A percentile compares a stretch with the other conserved stretches of the same genome.
These are phyloP conservation scores for Apiotrichum porosum DNA, from an alignment of 1,284 basidiomycete species.

Conservation along the genomic window DNA sequence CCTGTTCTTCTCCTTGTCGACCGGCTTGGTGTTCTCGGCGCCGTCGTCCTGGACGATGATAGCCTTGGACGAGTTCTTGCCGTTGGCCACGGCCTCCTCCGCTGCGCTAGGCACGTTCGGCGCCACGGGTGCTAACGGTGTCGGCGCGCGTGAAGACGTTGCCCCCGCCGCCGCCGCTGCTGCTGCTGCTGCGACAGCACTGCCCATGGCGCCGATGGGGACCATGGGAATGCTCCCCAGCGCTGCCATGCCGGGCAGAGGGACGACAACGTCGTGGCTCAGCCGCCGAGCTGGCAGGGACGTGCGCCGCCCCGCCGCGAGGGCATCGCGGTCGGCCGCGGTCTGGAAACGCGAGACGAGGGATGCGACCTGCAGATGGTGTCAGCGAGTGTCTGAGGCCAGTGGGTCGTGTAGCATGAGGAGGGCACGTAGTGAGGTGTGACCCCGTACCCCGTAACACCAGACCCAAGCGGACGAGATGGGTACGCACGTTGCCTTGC, in stretches of 20 bases:
- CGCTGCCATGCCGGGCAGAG: no score
- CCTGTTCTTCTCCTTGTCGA: no score
- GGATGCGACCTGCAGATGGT: conserved; percentile 15
- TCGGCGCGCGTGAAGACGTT: neutral
- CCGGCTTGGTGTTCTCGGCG: no score
- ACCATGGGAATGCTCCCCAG: no score
- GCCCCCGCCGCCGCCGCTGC: neutral
- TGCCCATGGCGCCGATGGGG: neutral
- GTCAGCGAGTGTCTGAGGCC: conserved; percentile 1
- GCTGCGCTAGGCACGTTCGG: conserved; percentile 2
- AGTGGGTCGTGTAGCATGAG: neutral
- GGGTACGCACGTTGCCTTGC: conserved; percentile 16
- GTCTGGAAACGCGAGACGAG: conserved; percentile 23
- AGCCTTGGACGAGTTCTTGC: no score
- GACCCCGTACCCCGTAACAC: no score
- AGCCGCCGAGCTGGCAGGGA: neutral
- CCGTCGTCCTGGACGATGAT: no score
- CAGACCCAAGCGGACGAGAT: neutral
- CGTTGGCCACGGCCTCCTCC: no score
- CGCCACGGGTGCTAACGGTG: neutral
- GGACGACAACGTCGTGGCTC: neutral
- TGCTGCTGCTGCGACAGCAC: neutral
- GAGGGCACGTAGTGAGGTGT: neutral
- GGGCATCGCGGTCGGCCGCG: conserved; percentile 18
- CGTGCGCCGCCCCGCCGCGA: conserved; percentile 6